Conservation (phyloP, 2,329 filamentous ascomycete species). For the Capronia coronata region DNA sequence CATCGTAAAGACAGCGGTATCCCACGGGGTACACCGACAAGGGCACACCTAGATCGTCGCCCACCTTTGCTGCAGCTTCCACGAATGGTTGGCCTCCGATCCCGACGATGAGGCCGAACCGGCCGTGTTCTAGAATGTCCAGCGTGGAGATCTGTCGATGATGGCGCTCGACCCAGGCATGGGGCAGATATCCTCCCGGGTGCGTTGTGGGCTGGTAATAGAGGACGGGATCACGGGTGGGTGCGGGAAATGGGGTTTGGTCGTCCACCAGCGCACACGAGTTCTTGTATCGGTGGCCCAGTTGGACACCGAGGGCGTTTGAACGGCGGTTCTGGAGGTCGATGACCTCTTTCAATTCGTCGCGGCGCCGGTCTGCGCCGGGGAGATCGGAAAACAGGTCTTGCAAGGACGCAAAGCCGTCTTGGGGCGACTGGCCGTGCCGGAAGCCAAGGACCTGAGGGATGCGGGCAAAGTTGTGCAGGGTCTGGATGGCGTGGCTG, state of each 20-base stretch:
- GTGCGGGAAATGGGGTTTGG: constrained; percentile 7
- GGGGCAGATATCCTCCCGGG: constrained; percentile 54
- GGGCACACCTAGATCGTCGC: constrained; percentile 38
- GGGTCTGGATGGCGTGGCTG: constrained; percentile 49
- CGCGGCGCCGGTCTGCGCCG: background rate
- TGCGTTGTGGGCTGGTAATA: constrained; percentile 47
- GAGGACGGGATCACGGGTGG: constrained; percentile 36
- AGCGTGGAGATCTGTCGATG: constrained; percentile 48
- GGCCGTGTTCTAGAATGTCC: constrained; percentile 53
- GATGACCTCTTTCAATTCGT: background rate
- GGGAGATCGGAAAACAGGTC: constrained; percentile 38
- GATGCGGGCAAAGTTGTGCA: constrained; percentile 44
- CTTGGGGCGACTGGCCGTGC: constrained; percentile 34
- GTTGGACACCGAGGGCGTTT: constrained; percentile 52
- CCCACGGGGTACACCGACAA: constrained; percentile 51
- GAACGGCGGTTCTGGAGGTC: constrained; percentile 34
- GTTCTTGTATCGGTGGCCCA: constrained; percentile 50
- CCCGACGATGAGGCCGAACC: constrained; percentile 48
- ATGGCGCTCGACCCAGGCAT: constrained; percentile 55
- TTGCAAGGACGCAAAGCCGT: constrained; percentile 36
- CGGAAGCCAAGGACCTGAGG: constrained; percentile 42
- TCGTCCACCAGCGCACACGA: constrained; percentile 45
- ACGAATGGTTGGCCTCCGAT: constrained; percentile 53
- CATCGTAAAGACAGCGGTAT: constrained; percentile 53
- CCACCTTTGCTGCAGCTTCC: constrained; percentile 40